A percentile compares a stretch with the other conserved stretches of the same genome.
phyloP scores from a whole-genome alignment of 176 grass and related monocot species.

The Rhynchospora breviuscula region DNA sequence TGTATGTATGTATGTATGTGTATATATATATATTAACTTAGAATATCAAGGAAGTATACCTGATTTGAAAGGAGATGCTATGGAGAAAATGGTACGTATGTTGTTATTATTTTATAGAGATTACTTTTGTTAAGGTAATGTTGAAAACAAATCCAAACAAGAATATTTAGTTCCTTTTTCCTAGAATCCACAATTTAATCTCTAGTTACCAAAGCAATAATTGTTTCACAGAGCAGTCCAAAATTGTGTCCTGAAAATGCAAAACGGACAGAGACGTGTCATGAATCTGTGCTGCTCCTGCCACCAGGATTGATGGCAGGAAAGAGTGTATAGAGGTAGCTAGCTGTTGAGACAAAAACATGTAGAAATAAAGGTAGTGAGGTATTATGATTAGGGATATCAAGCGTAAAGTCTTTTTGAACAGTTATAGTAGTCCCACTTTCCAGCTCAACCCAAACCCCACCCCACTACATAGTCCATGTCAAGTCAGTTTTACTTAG shows the following conservation, averaged over 20 bases:
- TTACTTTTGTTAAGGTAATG: not conserved
- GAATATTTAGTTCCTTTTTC: not conserved
- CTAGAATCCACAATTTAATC: not conserved
- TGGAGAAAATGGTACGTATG: not conserved
- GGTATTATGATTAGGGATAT: slow-evolving; percentile 4
- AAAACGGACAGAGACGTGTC: not conserved
- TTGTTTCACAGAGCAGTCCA: not conserved
- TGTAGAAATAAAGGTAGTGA: not conserved
- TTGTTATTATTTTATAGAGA: not conserved
- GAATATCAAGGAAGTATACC: not conserved
- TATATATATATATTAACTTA: too few species aligned
- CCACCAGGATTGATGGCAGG: not conserved
- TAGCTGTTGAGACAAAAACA: not conserved
- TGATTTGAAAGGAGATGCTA: not conserved
- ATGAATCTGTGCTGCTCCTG: not conserved
- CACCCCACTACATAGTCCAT: slow-evolving; percentile 13
- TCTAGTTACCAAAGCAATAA: not conserved
- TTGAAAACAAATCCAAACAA: not conserved
- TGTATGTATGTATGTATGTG: too few species aligned
- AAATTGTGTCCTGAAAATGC: not conserved
- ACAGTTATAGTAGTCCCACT: slow-evolving; percentile 16
- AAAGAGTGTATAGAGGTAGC: not conserved
- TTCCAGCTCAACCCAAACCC: slow-evolving; percentile 32
- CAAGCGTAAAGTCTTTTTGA: not conserved
- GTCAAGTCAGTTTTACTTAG: slow-evolving; percentile 20